Base-by-base conservation (phyloP, 176 grass and related monocot genomes). In the Avena atlantica region DNA sequence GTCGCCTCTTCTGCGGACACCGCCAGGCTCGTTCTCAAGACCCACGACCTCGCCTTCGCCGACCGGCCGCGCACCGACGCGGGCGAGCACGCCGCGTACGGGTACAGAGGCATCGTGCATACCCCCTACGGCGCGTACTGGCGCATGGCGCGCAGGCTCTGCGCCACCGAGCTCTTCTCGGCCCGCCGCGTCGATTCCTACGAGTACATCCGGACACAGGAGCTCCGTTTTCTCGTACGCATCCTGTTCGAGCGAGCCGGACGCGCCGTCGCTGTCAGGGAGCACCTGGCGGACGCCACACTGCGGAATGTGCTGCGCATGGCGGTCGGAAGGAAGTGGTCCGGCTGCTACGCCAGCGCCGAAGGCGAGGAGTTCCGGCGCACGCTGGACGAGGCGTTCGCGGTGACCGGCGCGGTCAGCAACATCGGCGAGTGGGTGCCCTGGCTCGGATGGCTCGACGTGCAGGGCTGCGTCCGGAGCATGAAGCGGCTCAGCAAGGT, bases 361-460 rank as follows among this genome's bases (percentile, higher is more conserved):
- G 85, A 90, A 16, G 64, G 85, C 40, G 62, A 88, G 79, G 81
- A 45, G 70, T 96, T 96, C 91, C 81, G 84, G 45, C 65, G 71
- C 29, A 90, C 88, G 87, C 78, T 96, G 1, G 89, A 88, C 48
- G 89, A 96, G 60, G 76, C 90, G 25, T 96, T 96, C 82, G 60
- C 81, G 24, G 87, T 93, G 16, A 78, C 92, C 23, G 91, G 89
- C 5, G 79, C 78, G 3, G 80, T 90, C 44, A 86, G 78, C 58
- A 96, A 88, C 87, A 61, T 93, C 17, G 87, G 89, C 10, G 89
- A 96, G 82, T 93, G 85, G 61, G 74, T 96, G 2, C 89, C 91
- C 0, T 90, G 78, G 85, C 84, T 96, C 2, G 68, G 86, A 2
- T 88, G 84, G 82, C 66, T 96, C 29, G 91, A 96, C 62, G 2